Base-by-base conservation (phyloP, 1,139 yeast species). In the Lipomyces yarrowii region DNA sequence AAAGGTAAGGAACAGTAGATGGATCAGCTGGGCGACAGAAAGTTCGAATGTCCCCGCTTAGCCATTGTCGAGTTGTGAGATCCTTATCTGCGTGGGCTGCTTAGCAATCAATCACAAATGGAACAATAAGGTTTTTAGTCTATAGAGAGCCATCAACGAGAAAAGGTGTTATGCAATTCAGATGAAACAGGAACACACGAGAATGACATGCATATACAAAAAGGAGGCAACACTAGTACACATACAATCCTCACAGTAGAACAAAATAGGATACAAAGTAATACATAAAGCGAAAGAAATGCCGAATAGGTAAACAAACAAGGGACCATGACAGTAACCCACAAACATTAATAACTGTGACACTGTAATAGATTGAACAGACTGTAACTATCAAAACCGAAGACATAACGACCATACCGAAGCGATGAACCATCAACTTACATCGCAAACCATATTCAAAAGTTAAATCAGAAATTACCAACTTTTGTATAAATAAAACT, bases 401-500 rank as follows among this genome's bases (percentile, higher is more conserved):
- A 42, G 23, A 18, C 8, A 15, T 42, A n/a, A 18, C 10, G 11
- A 42, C 48, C 48, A 15, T 6, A 42, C 18, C 6, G n/a, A n/a
- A n/a, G n/a, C n/a, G 8, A 42, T 42, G 48, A 42, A 21, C 30
- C 30, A 26, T 26, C 30, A 4, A 26, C 48, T 7, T 42, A 15
- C 8, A 18, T 42, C 10, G 21, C 21, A 42, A 42, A n/a, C 21
- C 48, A 8, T n/a, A 48, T n/a, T 39, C 23, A 42, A 52, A 52
- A 18, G 18, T 26, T 26, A 53, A 46, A 55, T 56, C 5, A 37
- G 32, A 54, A 62, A 56, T 18, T 48, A 26, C 39, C 48, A 57
- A 57, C 63, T 59, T 60, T 71, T 73, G 72, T 72, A 71, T 18
- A 81, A 69, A 70, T 89, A 82, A 73, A 87, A 90, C 79, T 94